Conservation (phyloP, 1,139 yeast genomes). For the Saccharomyces hybrid region DNA sequence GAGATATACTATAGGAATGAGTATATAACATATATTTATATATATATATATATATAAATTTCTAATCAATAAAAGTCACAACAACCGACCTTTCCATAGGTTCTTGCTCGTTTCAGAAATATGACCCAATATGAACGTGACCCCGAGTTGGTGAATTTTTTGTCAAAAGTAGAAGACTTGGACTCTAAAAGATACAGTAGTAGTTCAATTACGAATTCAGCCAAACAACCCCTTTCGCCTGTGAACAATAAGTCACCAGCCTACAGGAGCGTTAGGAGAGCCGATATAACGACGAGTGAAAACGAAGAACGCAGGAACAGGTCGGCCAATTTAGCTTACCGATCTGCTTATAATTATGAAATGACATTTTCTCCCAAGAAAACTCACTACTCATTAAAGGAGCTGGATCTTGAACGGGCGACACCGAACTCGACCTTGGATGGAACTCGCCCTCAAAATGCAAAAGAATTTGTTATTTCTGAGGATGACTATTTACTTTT, state of each 20-base stretch:
- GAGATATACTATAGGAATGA: not conserved
- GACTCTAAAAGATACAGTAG: conserved; percentile 10
- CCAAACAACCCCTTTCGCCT: conserved; percentile 3
- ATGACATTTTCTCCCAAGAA: conserved; percentile 25
- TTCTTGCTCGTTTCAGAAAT: not conserved
- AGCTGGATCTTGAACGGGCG: conserved; percentile 5
- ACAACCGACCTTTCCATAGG: not conserved
- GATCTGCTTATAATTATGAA: conserved; percentile 36
- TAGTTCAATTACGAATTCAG: conserved; percentile 7
- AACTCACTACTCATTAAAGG: conserved; percentile 4
- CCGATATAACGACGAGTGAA: not conserved
- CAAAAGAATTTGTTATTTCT: conserved; percentile 17
- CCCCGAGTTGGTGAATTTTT: conserved; percentile 14
- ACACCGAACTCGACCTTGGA: not conserved
- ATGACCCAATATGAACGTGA: conserved; percentile 1
- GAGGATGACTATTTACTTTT: conserved; percentile 27
- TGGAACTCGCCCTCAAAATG: not conserved
- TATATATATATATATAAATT: not conserved
- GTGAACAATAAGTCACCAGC: not conserved
- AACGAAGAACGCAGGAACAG: not conserved
- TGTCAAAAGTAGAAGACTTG: conserved; percentile 18
- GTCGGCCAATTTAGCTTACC: conserved; percentile 25
- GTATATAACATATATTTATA: not conserved
- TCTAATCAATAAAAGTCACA: not conserved
- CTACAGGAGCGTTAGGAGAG: conserved; percentile 3